A percentile compares a stretch with the other conserved stretches of the same genome.
These are phyloP conservation scores for Orbilia ellipsospora DNA, from an alignment of 2,329 filamentous ascomycete species.

Conservation along the genomic window DNA sequence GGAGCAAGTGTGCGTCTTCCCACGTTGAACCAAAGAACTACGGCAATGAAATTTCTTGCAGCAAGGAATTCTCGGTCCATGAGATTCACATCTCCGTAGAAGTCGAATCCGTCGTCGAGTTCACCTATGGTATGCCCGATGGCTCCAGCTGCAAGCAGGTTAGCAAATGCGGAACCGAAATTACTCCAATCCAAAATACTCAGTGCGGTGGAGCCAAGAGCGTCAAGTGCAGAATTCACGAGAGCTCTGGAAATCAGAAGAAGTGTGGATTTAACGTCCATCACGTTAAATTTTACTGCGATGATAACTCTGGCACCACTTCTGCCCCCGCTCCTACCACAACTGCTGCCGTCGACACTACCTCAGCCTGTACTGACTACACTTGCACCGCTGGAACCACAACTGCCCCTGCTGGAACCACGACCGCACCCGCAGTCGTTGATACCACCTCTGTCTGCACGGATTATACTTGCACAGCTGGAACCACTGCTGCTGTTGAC, in stretches of 20 bases:
- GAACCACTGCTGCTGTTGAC: slow-evolving; percentile 4
- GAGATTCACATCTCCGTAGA: slow-evolving; percentile 65
- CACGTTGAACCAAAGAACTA: slow-evolving; percentile 63
- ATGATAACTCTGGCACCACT: slow-evolving; percentile 22
- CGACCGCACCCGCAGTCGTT: slow-evolving; percentile 11
- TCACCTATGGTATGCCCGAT: slow-evolving; percentile 87
- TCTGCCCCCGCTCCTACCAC: slow-evolving; percentile 20
- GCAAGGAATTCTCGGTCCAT: slow-evolving; percentile 70
- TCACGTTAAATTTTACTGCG: slow-evolving; percentile 58
- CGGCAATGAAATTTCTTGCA: slow-evolving; percentile 65
- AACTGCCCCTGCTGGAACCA: no score
- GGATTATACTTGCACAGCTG: slow-evolving; percentile 13
- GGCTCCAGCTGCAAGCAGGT: slow-evolving; percentile 84
- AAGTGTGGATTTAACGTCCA: slow-evolving; percentile 58
- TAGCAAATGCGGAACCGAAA: slow-evolving; percentile 73
- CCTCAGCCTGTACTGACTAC: slow-evolving; percentile 20
- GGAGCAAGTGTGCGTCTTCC: slow-evolving; percentile 63
- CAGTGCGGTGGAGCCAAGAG: slow-evolving; percentile 92
- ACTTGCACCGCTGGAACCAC: slow-evolving; percentile 26
- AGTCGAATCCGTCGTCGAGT: slow-evolving; percentile 81
- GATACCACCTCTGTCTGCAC: background rate
- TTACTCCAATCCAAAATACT: slow-evolving; percentile 79
- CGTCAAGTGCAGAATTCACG: slow-evolving; percentile 71
- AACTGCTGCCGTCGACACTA: slow-evolving; percentile 8
- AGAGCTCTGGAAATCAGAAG: slow-evolving; percentile 51